Evolutionary conservation across 208 protist genomes (phyloP), one percentile per base, ranked within the genome.

Genomic region (Polymyxa betae): DNA sequence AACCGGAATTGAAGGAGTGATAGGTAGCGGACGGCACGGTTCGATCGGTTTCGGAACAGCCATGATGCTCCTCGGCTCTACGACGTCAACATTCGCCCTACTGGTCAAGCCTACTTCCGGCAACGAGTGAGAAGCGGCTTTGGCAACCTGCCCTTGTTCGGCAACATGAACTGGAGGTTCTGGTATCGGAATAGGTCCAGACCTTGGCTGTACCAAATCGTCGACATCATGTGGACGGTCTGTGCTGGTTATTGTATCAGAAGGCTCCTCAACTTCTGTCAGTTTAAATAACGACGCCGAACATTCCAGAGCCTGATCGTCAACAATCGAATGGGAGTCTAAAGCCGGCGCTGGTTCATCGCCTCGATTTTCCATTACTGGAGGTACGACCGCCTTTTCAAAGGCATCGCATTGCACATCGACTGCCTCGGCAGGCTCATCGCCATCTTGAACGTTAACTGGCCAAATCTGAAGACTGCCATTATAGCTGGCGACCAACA

Each of bases 401-500:
- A 66, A 16, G 54, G 54, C 20, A 66, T 16, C 54, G 29, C 16
- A 16, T 66, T 66, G 54, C 16, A 16, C 29, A 16, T 66, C 54
- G n/a, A n/a, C n/a, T n/a, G n/a, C 16, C 72, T 82, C n/a, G 72
- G 16, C 72, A 45, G n/a, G 72, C n/a, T 35, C 40, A 12, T 82
- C 72, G n/a, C 40, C n/a, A 82, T 82, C 35, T n/a, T 5, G 35
- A 82, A 82, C 35, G 12, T 35, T n/a, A 20, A 82, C 5, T 40
- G 72, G 72, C 72, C 72, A 82, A 40, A 82, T 43, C 35, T 82
- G 16, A 35, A 82, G 16, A 5, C 16, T 16, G 5, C 72, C 72
- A 82, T 82, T n/a, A 35, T 35, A 82, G 72, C n/a, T 35, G 12
- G 72, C 72, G 72, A 82, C n/a, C 5, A 82, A n/a, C 5, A 82